Conservation (phyloP, 176 grass and related monocot species). For the Alloteropsis semialata region DNA sequence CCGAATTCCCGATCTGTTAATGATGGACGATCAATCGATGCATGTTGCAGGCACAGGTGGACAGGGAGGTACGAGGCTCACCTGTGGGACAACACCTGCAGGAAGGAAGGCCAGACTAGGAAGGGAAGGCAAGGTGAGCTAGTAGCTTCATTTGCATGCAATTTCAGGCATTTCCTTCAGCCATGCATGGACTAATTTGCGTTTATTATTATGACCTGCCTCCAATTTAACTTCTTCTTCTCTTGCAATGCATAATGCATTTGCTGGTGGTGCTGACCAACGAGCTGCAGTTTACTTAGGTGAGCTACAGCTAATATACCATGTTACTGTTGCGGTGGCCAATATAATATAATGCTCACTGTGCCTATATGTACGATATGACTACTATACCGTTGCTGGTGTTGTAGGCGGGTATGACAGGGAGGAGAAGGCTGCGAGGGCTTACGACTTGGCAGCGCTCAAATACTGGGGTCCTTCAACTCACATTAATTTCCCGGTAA, state of each 20-base stretch:
- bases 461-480: slow-evolving; percentile 90
- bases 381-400: slow-evolving; percentile 8
- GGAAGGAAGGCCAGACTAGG: slow-evolving; percentile 93
- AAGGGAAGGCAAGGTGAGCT: slow-evolving; percentile 90
- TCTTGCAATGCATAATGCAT: background rate
- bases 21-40: too few species aligned
- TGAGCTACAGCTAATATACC: slow-evolving; percentile 36
- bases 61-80: slow-evolving; percentile 94
- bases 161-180: too few species aligned
- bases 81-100: slow-evolving; percentile 92
- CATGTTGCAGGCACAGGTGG: slow-evolving; percentile 76
- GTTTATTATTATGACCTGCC: too few species aligned
- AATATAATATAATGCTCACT: slow-evolving; percentile 20
- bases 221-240: background rate
- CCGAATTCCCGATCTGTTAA: background rate
- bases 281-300: slow-evolving; percentile 92
- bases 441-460: slow-evolving; percentile 90
- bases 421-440: slow-evolving; percentile 91
- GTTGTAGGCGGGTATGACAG: slow-evolving; percentile 83
- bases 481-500: slow-evolving; percentile 92
- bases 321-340: too few species aligned
- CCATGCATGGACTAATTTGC: too few species aligned
- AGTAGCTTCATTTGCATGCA: background rate
- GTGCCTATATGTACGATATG: background rate
- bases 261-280: background rate